Evolutionary conservation across 177 flowering plant genomes (phyloP), one percentile per base, ranked within the genome.

Genomic region (Vitis hybrid): DNA sequence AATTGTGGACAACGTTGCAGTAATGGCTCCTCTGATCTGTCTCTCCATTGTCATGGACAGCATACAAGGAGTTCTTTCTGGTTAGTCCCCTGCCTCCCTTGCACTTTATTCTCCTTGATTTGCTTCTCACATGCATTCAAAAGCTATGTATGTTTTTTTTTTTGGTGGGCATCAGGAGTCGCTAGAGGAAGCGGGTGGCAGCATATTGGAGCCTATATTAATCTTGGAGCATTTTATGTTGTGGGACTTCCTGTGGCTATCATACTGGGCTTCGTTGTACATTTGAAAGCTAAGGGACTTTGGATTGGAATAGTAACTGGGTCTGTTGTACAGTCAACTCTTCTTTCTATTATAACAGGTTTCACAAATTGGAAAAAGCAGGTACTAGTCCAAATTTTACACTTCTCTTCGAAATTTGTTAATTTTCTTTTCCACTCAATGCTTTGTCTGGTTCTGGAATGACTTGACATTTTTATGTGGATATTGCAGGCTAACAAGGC

Each of bases 161-260:
- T n/a, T 24, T 56, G n/a, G 1, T 44, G 2, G 1, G 2, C 58
- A 24, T 49, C 49, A 75, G 79, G 79, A 2, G 56, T 76, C 9
- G 75, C 75, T 14, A 76, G 75, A 72, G 79, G 79, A 57, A 14
- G 69, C 50, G 75, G 79, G 22, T 76, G 79, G 79, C 75, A 71
- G 50, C 51, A 47, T 4, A 55, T 68, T 14, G 79, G 75, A 2
- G 75, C 79, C 3, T 76, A 72, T 54, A n/a, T 72, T 7, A 76
- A 76, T 47, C 65, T 76, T 33, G 69, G 60, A 0, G 64, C 79
- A 11, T 76, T 59, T 52, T 76, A 72, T 17, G 8, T 72, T 2
- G 68, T 57, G 50, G 79, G 79, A 10, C 31, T 76, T 62, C 75
- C 75, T 1, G 69, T 58, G 3, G 75, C 49, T 10, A 60, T 15